Evolutionary conservation across 768 basidiomycete genomes (phyloP).

Genomic region (Arthromyces matolae): DNA sequence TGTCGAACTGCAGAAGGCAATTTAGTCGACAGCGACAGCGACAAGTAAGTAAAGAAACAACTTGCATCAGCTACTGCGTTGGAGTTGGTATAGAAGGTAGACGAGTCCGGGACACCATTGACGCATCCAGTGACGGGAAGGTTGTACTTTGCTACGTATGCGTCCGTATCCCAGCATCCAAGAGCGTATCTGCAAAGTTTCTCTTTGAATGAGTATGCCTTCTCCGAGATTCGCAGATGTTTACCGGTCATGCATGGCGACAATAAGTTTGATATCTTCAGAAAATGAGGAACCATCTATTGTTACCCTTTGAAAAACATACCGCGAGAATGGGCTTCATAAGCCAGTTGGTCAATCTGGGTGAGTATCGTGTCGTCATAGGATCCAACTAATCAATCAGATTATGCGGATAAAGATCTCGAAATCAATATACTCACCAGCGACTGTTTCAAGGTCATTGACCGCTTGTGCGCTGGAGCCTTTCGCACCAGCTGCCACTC

Average conservation of each 20-base stretch:
- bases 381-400: slow-evolving; percentile 14
- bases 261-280: slow-evolving; percentile 24
- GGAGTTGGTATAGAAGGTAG: slow-evolving; percentile 21
- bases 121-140: slow-evolving; percentile 21
- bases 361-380: slow-evolving; percentile 24
- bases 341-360: slow-evolving; percentile 21
- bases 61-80: slow-evolving; percentile 23
- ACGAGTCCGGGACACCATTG: slow-evolving; percentile 24
- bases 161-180: slow-evolving; percentile 26
- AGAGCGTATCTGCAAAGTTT: slow-evolving; percentile 17
- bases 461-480: slow-evolving; percentile 21
- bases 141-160: slow-evolving; percentile 22
- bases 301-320: background rate
- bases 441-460: slow-evolving; percentile 21
- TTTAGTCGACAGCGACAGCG: background rate
- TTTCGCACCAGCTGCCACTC: slow-evolving; percentile 20
- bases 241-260: slow-evolving; percentile 25
- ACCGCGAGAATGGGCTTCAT: slow-evolving; percentile 23
- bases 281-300: background rate
- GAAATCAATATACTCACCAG: slow-evolving; percentile 8
- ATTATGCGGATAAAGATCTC: background rate
- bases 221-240: background rate
- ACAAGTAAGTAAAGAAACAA: background rate
- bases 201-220: background rate
- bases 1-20: slow-evolving; percentile 17